Evolutionary conservation across 202 grass and related monocot genomes (phyloP).

Genomic region (Panicum hallii): DNA sequence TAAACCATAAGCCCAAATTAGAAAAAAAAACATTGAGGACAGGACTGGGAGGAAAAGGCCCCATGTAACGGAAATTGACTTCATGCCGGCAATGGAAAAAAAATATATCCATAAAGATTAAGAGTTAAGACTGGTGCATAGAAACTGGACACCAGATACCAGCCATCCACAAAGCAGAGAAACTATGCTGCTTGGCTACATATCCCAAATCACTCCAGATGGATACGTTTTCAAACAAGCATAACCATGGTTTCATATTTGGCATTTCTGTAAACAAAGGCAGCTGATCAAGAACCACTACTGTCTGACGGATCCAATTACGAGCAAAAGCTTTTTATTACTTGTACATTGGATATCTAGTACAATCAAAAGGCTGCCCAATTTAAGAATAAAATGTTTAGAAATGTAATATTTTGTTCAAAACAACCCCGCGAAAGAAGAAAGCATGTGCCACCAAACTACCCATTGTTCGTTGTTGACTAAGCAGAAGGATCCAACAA

Average conservation of each 20-base stretch:
- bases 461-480: neutral
- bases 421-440: neutral
- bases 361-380: conserved; percentile 17
- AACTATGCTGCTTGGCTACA: neutral
- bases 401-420: conserved; percentile 1
- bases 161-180: conserved; percentile 17
- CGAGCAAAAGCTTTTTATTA: neutral
- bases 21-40: neutral
- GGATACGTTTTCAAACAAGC: neutral
- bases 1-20: conserved; percentile 5
- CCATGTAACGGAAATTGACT: conserved; percentile 20
- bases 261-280: conserved; percentile 16
- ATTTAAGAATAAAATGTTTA: conserved; percentile 7
- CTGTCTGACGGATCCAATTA: conserved; percentile 13
- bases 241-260: neutral
- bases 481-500: neutral
- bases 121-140: neutral
- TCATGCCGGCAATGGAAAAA: conserved; percentile 32
- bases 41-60: conserved; percentile 26
- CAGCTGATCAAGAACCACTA: conserved; percentile 14
- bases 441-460: neutral
- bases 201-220: conserved; percentile 22
- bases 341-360: conserved; percentile 1
- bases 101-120: conserved; percentile 9
- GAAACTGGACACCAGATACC: conserved; percentile 9